Base-by-base conservation (phyloP, 129 eudicot species). In the Ambrosia artemisiifolia region DNA sequence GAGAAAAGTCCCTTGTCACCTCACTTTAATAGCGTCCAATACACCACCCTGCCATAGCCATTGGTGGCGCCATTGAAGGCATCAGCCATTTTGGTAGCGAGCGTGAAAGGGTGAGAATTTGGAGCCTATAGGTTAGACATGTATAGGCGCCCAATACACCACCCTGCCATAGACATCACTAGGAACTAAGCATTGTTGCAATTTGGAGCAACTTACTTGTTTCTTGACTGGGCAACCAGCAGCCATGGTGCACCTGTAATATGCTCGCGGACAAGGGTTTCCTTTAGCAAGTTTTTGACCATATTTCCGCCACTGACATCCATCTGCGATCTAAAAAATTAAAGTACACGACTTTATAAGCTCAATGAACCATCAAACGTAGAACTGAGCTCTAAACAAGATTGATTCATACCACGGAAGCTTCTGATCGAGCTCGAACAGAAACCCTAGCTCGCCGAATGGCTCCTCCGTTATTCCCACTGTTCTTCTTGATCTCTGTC, bases 221-320 rank as follows among this genome's bases (percentile, higher is more conserved):
- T 90, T 90, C 28, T 95, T 74, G 63, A 90, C 96, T 0, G 96
- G 94, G 71, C 96, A 90, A 69, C 88, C 88, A 2, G 76, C 84
- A 20, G 94, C 85, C 96, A 90, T 90, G 68, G 96, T 90, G 82
- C 96, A 90, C 3, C 88, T 87, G 57, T 90, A 90, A 78, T 90
- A 90, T 4, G 95, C 96, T 42, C 96, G 85, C 63, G 96, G 96
- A 55, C 88, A 85, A 33, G 96, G 95, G 73, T 85, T 90, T 19
- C 96, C 96, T 72, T 90, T 90, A 1, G 96, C 91, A 88, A 87
- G 80, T 61, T 91, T 91, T 54, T 90, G 96, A 24, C 96, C 96
- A n/a, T 90, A 90, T 48, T 90, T 90, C 42, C 96, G 74, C 96
- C 96, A 90, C 78, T 90, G 96, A 56, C 96, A 90, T 62, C 96